Percentiles rank a stretch among this genome's conserved stretches.
phyloP scores from a whole-genome alignment of 768 basidiomycete species.

The Panaeolus cyanescens region DNA sequence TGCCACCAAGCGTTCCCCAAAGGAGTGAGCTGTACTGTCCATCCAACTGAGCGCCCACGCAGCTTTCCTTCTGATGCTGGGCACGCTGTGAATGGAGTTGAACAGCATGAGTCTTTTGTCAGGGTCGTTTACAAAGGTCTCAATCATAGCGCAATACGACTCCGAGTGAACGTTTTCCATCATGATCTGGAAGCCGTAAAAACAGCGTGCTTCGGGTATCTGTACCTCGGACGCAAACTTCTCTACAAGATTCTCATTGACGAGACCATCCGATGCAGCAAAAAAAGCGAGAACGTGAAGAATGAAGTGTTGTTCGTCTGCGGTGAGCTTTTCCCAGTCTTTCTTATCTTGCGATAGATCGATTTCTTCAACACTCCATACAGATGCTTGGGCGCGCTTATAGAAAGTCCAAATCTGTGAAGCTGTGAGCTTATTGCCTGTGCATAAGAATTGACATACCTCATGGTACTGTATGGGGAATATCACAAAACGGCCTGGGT shows the following conservation, averaged over 20 bases:
- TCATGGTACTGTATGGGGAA: no score
- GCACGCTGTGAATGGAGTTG: conserved; percentile 90
- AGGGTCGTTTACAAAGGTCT: conserved; percentile 90
- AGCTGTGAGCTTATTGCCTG: no score
- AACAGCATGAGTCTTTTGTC: conserved; percentile 79
- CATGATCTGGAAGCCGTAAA: conserved; percentile 99
- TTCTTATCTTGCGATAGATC: no score
- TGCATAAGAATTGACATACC: no score
- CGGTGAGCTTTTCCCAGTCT: not conserved
- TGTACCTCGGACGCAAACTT: conserved; percentile 95
- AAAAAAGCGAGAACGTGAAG: conserved; percentile 4
- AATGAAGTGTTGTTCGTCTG: not conserved
- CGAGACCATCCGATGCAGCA: conserved; percentile 4
- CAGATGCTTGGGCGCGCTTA: no score
- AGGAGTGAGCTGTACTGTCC: conserved; percentile 72
- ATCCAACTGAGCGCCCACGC: conserved; percentile 97
- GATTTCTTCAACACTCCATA: no score
- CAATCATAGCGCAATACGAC: conserved; percentile 94
- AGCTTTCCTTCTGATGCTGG: conserved; percentile 88
- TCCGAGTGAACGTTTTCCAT: conserved; percentile 99
- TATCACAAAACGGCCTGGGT: no score
- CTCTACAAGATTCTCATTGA: conserved; percentile 95
- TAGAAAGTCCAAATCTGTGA: no score
- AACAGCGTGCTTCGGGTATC: conserved; percentile 90
- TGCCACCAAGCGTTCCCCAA: conserved; percentile 91